Conservation (phyloP, 495 filamentous ascomycete genomes). For the Aspergillus baeticus region DNA sequence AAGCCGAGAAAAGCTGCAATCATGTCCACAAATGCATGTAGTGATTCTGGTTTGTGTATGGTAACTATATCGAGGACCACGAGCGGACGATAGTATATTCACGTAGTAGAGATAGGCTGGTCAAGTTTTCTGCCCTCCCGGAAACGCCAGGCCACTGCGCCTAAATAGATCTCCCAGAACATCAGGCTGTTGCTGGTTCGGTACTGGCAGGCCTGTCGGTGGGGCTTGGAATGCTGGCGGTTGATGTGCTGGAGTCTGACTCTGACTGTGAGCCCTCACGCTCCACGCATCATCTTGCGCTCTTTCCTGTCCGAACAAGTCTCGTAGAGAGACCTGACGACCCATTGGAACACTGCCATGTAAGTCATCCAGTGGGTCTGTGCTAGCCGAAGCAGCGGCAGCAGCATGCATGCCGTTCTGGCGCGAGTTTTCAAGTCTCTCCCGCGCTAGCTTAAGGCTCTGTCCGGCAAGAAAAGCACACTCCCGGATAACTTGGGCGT, state of each 20-base stretch:
- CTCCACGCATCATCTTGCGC: constrained; percentile 52
- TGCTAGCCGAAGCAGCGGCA: constrained; percentile 29
- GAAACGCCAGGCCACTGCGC: constrained; percentile 39
- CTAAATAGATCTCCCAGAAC: constrained; percentile 44
- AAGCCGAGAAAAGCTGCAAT: no score
- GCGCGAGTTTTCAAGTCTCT: constrained; percentile 38
- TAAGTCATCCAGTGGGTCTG: constrained; percentile 32
- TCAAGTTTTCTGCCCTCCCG: constrained; percentile 21
- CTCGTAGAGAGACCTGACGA: constrained; percentile 51
- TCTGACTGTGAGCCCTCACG: constrained; percentile 43
- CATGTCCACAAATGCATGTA: no score
- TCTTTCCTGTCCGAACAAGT: constrained; percentile 56
- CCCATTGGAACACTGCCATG: constrained; percentile 48
- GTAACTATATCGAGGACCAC: no score
- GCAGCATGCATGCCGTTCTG: constrained; percentile 39
- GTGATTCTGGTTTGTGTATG: no score
- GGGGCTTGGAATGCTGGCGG: constrained; percentile 14
- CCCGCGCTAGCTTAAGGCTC: constrained; percentile 43
- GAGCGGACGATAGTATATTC: no score
- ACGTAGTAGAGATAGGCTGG: not conserved
- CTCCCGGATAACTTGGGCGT: constrained; percentile 52
- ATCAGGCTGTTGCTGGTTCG: constrained; percentile 27
- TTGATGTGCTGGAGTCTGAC: constrained; percentile 15
- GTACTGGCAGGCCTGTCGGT: constrained; percentile 14
- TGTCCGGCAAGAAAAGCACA: constrained; percentile 52